Evolutionary conservation across 2,329 filamentous ascomycete genomes (phyloP).

Genomic region (Sporothrix variecibatus): DNA sequence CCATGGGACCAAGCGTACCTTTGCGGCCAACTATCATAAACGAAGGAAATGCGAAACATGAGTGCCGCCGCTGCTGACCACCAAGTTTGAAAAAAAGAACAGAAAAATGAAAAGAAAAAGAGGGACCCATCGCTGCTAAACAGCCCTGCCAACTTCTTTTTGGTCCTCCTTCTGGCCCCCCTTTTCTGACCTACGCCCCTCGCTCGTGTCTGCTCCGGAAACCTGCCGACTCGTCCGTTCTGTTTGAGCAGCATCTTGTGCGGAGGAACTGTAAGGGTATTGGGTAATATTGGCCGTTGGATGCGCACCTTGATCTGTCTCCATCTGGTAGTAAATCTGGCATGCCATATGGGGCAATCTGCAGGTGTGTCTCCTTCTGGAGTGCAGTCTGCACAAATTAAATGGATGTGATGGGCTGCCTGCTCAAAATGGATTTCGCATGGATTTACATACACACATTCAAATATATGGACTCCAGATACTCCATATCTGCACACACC

Average conservation of each 20-base stretch:
- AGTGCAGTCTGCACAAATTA: background rate
- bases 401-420: background rate
- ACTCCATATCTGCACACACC: background rate
- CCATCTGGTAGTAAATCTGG: constrained; percentile 6
- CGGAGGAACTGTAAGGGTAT: constrained; percentile 7
- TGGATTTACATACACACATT: background rate
- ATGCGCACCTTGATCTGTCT: background rate
- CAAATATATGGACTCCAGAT: background rate
- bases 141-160: constrained; percentile 13
- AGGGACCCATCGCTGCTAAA: background rate
- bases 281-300: constrained; percentile 15
- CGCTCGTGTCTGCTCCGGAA: constrained; percentile 16
- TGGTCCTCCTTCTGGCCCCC: background rate
- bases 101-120: background rate
- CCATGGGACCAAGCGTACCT: background rate
- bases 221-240: constrained; percentile 20
- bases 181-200: constrained; percentile 10
- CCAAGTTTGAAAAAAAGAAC: background rate
- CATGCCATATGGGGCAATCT: background rate
- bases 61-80: constrained; percentile 1
- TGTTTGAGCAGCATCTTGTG: constrained; percentile 1
- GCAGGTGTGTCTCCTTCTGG: background rate
- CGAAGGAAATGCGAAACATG: background rate
- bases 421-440: background rate
- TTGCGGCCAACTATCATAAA: background rate